Conservation (phyloP, 75 land plant genomes). For the Picea sitchensis region DNA sequence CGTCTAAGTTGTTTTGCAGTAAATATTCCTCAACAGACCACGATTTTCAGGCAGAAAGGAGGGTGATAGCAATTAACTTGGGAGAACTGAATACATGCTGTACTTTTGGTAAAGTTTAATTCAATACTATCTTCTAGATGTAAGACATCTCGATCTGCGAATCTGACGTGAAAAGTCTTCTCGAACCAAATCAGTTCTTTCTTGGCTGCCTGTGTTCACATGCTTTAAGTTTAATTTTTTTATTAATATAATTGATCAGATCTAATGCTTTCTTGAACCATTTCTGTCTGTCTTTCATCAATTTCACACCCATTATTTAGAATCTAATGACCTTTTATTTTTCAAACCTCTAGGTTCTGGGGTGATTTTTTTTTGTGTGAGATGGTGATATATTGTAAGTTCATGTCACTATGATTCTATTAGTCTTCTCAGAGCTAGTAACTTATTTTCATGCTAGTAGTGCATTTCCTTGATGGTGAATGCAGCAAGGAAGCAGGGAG, state of each 20-base stretch:
- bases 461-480: conserved; percentile 1
- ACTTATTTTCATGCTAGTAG: not conserved
- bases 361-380: not conserved
- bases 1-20: not conserved
- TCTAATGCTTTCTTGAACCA: not conserved
- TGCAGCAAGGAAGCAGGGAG: conserved; percentile 72
- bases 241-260: too few relatives aligned
- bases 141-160: not conserved
- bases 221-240: not conserved
- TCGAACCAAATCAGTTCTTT: not conserved
- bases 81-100: not conserved
- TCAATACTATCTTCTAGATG: not conserved
- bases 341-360: not conserved
- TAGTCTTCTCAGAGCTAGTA: not conserved
- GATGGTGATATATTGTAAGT: not conserved
- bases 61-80: not conserved
- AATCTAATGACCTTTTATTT: not conserved
- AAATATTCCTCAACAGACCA: not conserved
- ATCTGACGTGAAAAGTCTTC: not conserved
- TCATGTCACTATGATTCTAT: not conserved
- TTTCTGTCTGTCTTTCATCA: not conserved
- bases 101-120: not conserved
- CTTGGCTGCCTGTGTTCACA: not conserved
- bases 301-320: not conserved
- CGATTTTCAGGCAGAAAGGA: not conserved